A percentile compares a stretch with the other conserved stretches of the same genome.
These are phyloP conservation scores for Globisporangium ultimum DNA, from an alignment of 352 stramenopile species.

Conservation along the genomic window DNA sequence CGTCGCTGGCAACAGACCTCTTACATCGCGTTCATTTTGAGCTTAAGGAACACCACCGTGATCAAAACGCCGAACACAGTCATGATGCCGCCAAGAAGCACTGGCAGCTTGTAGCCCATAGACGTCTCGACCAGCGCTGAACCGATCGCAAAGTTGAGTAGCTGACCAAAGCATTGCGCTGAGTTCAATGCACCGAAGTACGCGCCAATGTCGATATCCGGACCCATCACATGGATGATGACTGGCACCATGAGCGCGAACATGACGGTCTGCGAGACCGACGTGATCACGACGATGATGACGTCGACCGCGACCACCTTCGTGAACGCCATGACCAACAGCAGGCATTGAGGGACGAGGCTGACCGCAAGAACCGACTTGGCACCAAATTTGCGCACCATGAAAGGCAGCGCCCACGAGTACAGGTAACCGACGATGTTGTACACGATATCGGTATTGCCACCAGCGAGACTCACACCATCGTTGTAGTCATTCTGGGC, in stretches of 20 bases:
- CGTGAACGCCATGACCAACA: conserved; percentile 45
- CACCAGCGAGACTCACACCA: conserved; percentile 38
- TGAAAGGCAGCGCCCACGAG: conserved; percentile 34
- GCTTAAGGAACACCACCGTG: conserved; percentile 44
- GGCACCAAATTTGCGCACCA: conserved; percentile 33
- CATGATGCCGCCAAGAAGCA: conserved; percentile 28
- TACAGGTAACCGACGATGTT: conserved; percentile 41
- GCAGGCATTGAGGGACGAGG: conserved; percentile 33
- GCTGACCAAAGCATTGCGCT: conserved; percentile 43
- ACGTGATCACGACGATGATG: conserved; percentile 34
- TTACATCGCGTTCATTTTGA: conserved; percentile 83
- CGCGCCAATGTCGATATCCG: conserved; percentile 33
- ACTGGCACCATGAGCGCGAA: conserved; percentile 50
- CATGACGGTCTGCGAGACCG: conserved; percentile 36
- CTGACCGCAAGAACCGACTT: conserved; percentile 27
- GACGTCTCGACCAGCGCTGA: conserved; percentile 29
- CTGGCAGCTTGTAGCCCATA: conserved; percentile 23
- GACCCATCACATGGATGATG: conserved; percentile 44
- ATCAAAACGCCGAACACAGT: conserved; percentile 59
- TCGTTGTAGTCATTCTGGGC: conserved; percentile 34
- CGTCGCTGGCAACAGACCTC: too few species aligned
- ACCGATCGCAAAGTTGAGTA: conserved; percentile 49
- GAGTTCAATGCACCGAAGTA: conserved; percentile 54
- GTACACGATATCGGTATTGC: conserved; percentile 38
- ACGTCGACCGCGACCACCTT: conserved; percentile 28